A percentile compares a stretch with the other conserved stretches of the same genome.
phyloP scores from a whole-genome alignment of 306 rosid species.

The Parietaria judaica region DNA sequence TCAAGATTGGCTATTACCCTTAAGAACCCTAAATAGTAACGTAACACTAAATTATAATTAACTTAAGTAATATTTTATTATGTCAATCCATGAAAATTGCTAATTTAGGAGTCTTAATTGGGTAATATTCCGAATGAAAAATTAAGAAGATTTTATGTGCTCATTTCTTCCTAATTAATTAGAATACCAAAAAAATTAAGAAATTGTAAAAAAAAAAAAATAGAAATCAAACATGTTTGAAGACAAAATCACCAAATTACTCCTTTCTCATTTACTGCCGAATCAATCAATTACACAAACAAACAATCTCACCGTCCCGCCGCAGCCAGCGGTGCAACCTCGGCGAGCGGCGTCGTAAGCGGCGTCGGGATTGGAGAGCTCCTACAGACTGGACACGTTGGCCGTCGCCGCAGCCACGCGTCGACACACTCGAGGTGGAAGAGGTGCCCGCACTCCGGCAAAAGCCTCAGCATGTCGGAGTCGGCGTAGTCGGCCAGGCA shows the following conservation, averaged over 20 bases:
- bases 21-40: too few relatives aligned
- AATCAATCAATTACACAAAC: too few relatives aligned
- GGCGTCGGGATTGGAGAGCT: conserved; percentile 13
- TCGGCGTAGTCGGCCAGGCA: conserved; percentile 22
- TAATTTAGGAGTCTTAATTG: too few relatives aligned
- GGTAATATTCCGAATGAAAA: not conserved
- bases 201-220: too few relatives aligned
- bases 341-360: conserved; percentile 15
- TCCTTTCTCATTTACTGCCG: too few relatives aligned
- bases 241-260: too few relatives aligned
- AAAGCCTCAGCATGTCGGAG: conserved; percentile 10
- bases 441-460: conserved; percentile 27
- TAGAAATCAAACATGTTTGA: too few relatives aligned
- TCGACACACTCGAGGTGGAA: conserved; percentile 20
- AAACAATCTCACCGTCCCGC: not conserved
- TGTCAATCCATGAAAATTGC: too few relatives aligned
- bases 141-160: not conserved
- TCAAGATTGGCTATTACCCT: too few relatives aligned
- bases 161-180: not conserved
- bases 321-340: conserved; percentile 9
- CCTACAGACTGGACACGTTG: conserved; percentile 20
- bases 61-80: too few relatives aligned
- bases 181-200: not conserved
- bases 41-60: too few relatives aligned
- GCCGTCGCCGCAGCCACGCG: conserved; percentile 14